phyloP scores from a whole-genome alignment of 331 rosid genomes.

The Telfairia occidentalis region DNA sequence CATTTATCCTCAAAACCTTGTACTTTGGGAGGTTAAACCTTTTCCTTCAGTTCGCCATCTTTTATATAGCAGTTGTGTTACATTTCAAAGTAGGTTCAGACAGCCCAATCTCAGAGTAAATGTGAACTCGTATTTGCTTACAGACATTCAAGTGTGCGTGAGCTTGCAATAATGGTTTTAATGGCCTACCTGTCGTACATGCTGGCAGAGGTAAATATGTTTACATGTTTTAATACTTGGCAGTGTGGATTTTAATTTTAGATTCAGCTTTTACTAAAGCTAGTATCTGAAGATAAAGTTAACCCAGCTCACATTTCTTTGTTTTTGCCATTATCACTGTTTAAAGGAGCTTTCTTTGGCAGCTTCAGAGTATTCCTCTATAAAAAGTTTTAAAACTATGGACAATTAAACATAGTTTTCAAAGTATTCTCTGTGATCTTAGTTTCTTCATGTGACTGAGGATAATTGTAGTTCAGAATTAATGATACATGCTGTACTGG shows the following conservation, averaged over 20 bases:
- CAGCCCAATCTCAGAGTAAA: neutral
- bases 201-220: slow-evolving; percentile 65
- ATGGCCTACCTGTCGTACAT: slow-evolving; percentile 83
- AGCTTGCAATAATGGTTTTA: slow-evolving; percentile 64
- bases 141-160: slow-evolving; percentile 83
- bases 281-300: neutral
- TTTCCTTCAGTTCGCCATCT: neutral
- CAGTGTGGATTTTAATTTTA: neutral
- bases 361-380: neutral
- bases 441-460: neutral
- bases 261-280: neutral
- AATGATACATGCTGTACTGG: neutral
- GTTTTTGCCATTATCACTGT: neutral
- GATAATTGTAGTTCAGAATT: neutral
- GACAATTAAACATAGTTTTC: neutral
- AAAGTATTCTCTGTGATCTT: neutral
- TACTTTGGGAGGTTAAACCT: slow-evolving; percentile 52
- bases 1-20: slow-evolving; percentile 54
- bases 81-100: neutral
- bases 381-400: neutral
- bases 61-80: neutral
- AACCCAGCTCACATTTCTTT: neutral
- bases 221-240: neutral
- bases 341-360: neutral
- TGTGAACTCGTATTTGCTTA: slow-evolving; percentile 15